Evolutionary conservation across 495 filamentous ascomycete species (phyloP).

Genomic region (Evansstolkia leycettana): DNA sequence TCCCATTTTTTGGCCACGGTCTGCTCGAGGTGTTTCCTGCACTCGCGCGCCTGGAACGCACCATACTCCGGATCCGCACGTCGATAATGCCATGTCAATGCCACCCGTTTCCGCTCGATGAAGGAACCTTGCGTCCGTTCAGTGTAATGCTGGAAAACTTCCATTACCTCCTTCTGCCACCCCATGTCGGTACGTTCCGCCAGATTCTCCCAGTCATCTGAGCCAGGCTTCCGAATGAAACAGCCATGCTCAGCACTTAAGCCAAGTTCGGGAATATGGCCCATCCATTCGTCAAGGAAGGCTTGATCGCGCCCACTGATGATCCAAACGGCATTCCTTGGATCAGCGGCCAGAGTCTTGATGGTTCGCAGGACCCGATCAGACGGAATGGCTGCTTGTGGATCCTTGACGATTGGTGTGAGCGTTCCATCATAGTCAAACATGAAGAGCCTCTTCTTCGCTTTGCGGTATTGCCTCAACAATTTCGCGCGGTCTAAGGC

Average conservation of each 20-base stretch:
- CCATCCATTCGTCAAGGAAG: slow-evolving; percentile 78
- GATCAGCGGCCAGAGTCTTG: slow-evolving; percentile 65
- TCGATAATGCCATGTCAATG: slow-evolving; percentile 95
- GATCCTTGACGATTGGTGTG: slow-evolving; percentile 89
- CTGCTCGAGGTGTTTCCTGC: slow-evolving; percentile 60
- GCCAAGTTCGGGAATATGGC: slow-evolving; percentile 71
- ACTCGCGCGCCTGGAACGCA: slow-evolving; percentile 58
- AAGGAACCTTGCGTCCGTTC: slow-evolving; percentile 79
- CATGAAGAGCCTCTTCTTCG: slow-evolving; percentile 76
- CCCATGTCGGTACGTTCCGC: slow-evolving; percentile 73
- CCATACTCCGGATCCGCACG: slow-evolving; percentile 77
- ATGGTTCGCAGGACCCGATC: slow-evolving; percentile 68
- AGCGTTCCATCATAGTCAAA: slow-evolving; percentile 98
- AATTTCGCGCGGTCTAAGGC: slow-evolving; percentile 61
- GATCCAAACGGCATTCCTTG: slow-evolving; percentile 87
- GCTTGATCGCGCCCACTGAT: slow-evolving; percentile 86
- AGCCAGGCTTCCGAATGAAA: slow-evolving; percentile 70
- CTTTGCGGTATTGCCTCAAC: slow-evolving; percentile 56
- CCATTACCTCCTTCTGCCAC: slow-evolving; percentile 74
- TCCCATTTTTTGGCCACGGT: slow-evolving; percentile 67
- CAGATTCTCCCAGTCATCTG: slow-evolving; percentile 70
- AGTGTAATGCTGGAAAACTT: slow-evolving; percentile 73
- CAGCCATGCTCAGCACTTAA: slow-evolving; percentile 93
- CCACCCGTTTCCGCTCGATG: slow-evolving; percentile 83
- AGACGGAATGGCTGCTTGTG: slow-evolving; percentile 73